A percentile compares a stretch with the other conserved stretches of the same genome.
These are phyloP conservation scores for Hebeloma cylindrosporum DNA, from an alignment of 768 basidiomycete species.

Conservation along the genomic window DNA sequence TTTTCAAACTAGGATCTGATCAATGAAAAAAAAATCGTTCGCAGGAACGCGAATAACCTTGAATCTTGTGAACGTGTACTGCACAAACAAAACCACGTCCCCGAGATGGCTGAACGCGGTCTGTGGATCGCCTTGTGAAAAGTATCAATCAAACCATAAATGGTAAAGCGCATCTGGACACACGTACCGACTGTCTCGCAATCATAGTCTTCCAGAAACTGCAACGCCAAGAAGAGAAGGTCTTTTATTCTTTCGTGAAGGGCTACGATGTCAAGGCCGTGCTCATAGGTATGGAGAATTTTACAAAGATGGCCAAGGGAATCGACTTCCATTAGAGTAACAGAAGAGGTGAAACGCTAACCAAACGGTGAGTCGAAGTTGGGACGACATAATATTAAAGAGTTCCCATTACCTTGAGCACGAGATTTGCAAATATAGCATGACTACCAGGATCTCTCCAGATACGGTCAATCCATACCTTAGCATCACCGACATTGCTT, in stretches of 20 bases:
- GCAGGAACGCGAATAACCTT: constrained; percentile 38
- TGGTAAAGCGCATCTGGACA: constrained; percentile 2
- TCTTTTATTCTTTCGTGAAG: constrained; percentile 65
- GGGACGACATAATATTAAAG: background rate
- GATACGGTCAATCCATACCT: constrained; percentile 43
- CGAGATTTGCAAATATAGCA: constrained; percentile 51
- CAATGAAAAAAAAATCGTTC: background rate
- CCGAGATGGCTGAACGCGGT: constrained; percentile 78
- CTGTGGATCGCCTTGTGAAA: constrained; percentile 71
- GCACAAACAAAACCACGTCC: constrained; percentile 74
- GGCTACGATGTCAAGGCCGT: constrained; percentile 65
- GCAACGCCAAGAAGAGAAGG: constrained; percentile 60
- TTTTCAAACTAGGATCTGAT: constrained; percentile 45
- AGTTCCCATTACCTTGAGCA: constrained; percentile 52
- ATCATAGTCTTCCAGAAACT: constrained; percentile 69
- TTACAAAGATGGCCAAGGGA: constrained; percentile 69
- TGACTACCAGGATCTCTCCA: constrained; percentile 61
- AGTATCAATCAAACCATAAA: background rate
- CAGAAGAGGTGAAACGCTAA: constrained; percentile 60
- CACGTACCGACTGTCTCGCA: constrained; percentile 77
- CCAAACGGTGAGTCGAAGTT: constrained; percentile 2
- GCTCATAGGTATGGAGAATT: constrained; percentile 57
- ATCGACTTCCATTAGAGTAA: constrained; percentile 61
- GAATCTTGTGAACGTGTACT: constrained; percentile 64
- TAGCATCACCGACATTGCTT: constrained; percentile 35